Conservation (phyloP, 331 rosid genomes). For the Spiraea crenata region DNA sequence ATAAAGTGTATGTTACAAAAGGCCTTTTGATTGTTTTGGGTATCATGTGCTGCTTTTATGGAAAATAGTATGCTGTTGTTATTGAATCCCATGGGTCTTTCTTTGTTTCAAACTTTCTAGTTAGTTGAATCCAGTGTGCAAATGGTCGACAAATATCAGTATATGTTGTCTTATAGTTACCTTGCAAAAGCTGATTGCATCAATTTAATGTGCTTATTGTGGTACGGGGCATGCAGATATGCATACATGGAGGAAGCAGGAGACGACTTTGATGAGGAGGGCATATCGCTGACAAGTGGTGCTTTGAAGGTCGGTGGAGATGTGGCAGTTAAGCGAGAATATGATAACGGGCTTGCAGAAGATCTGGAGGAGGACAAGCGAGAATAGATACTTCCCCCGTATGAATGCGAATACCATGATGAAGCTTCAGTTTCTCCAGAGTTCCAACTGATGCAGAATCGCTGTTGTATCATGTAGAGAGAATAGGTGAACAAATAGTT, state of each 20-base stretch:
- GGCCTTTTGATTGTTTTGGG: not conserved
- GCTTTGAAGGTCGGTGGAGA: constrained; percentile 52
- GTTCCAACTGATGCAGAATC: constrained; percentile 22
- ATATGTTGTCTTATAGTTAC: not conserved
- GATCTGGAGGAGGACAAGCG: constrained; percentile 91
- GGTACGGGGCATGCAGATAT: constrained; percentile 47
- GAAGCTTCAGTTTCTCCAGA: constrained; percentile 24
- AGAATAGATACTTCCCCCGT: constrained; percentile 44
- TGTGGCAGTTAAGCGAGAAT: constrained; percentile 47
- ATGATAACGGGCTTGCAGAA: constrained; percentile 46
- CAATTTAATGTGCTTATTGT: not conserved
- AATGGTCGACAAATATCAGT: not conserved
- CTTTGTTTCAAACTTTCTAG: not conserved
- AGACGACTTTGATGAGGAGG: constrained; percentile 88
- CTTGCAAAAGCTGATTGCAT: constrained; percentile 8
- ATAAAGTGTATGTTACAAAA: not conserved
- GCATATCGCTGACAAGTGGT: constrained; percentile 67
- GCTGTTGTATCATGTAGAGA: constrained; percentile 24
- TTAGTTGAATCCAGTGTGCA: not conserved
- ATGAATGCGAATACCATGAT: not conserved
- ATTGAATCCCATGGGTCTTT: not conserved
- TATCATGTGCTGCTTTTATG: not conserved
- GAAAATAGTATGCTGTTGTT: not conserved
- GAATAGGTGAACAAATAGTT: constrained; percentile 6
- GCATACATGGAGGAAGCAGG: constrained; percentile 82